Evolutionary conservation across 768 basidiomycete species (phyloP), one percentile per base, ranked within the genome.

Genomic region (Boletus rufocinnamomeus): DNA sequence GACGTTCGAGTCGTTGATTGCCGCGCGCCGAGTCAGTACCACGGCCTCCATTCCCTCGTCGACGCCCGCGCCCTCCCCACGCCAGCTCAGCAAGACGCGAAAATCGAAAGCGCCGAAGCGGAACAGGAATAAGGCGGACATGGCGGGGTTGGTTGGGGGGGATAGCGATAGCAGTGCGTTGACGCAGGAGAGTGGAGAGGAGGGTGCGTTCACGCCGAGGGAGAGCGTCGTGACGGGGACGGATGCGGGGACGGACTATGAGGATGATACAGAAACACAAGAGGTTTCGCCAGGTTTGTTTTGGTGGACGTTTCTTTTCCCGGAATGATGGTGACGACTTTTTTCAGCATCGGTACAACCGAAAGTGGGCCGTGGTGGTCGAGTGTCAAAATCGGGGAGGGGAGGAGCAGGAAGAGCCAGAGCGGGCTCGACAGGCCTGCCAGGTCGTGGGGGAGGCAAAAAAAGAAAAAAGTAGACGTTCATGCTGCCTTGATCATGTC

Each of bases 91-190:
- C 63, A 66, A 69, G 55, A 56, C 64, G 11, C 73, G 75, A n/a
- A 77, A 76, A 63, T 78, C 74, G 35, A 78, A 79, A 44, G 80
- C 77, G 60, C 83, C 80, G 25, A 84, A 84, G 63, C 72, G 74
- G 38, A 70, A 71, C 56, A 74, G 69, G 61, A 76, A 72, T 43
- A 77, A 72, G 63, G 78, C 83, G 8, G 82, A 85, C 56, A 76
- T 87, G 74, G 88, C 89, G 0, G 89, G 89, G 0, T 72, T 91
- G n/a, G 82, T 91, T 2, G 85, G 84, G 16, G 90, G 90, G 1
- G 89, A 93, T 66, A 92, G 91, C 67, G 91, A 92, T 62, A 90
- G 88, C 65, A 92, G 91, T 62, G 91, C 88, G 28, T 70, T 93
- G 65, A 93, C 90, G 4, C 85, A 89, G 68, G 89, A 92, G 71